Percentiles rank a stretch among this genome's conserved stretches.
phyloP scores from a whole-genome alignment of 148 eudicot genomes.

The Beta vulgaris region DNA sequence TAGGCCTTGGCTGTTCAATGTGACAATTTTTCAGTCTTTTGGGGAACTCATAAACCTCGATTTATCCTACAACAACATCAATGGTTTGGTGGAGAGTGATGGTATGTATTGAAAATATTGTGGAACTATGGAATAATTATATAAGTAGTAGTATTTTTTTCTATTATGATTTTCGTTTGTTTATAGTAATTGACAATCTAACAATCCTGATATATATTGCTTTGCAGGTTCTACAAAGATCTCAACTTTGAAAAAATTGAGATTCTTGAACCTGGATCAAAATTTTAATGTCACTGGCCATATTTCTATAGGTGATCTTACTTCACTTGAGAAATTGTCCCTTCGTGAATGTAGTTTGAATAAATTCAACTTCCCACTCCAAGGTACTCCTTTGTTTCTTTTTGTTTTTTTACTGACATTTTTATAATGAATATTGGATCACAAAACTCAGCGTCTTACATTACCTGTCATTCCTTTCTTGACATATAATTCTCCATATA shows the following conservation, averaged over 20 bases:
- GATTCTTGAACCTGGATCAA: not conserved
- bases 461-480: too few relatives aligned
- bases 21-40: not conserved
- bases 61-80: not conserved
- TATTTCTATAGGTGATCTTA: not conserved
- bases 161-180: too few relatives aligned
- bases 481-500: too few relatives aligned
- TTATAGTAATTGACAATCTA: too few relatives aligned
- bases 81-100: conserved; percentile 5
- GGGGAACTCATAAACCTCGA: not conserved
- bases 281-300: not conserved
- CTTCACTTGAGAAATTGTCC: not conserved
- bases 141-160: too few relatives aligned
- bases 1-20: not conserved
- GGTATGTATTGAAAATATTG: too few relatives aligned
- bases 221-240: conserved; percentile 9
- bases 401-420: not conserved
- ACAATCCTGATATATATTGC: too few relatives aligned
- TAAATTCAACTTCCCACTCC: not conserved
- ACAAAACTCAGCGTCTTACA: too few relatives aligned
- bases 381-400: too few relatives aligned
- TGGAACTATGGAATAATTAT: too few relatives aligned
- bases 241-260: not conserved
- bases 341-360: not conserved
- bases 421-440: not conserved